A percentile compares a stretch with the other conserved stretches of the same genome.
Evolutionary conservation across 2,329 filamentous ascomycete genomes (phyloP).

Genomic region (Magnaporthales sp.): DNA sequence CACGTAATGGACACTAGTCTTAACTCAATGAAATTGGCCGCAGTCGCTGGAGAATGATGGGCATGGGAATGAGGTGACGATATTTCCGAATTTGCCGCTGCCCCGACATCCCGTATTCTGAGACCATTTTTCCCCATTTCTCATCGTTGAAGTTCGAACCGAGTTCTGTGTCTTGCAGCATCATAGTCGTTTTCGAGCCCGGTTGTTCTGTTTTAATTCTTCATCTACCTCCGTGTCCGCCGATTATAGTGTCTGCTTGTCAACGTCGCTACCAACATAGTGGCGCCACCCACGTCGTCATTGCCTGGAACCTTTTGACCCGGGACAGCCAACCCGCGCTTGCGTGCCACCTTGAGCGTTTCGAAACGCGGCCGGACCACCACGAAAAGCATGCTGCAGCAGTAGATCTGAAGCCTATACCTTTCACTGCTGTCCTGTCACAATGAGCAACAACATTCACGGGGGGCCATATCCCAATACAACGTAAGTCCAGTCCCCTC

Average conservation of each 20-base stretch:
- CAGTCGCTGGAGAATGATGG: background rate
- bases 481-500: background rate
- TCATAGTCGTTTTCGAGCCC: background rate
- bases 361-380: background rate
- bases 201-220: background rate
- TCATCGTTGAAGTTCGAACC: background rate
- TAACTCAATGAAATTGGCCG: background rate
- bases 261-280: background rate
- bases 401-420: background rate
- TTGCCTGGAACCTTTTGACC: background rate
- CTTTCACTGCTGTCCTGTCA: background rate
- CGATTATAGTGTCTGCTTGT: background rate
- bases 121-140: background rate
- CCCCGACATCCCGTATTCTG: background rate
- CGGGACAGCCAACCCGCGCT: background rate
- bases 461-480: background rate
- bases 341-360: background rate
- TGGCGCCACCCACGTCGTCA: background rate
- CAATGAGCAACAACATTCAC: background rate
- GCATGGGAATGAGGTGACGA: background rate
- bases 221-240: background rate
- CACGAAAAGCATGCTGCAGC: background rate
- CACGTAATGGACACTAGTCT: background rate
- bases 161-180: background rate
- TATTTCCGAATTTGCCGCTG: background rate